phyloP scores from a whole-genome alignment of 2,329 filamentous ascomycete species.

The Macrophomina tecta region DNA sequence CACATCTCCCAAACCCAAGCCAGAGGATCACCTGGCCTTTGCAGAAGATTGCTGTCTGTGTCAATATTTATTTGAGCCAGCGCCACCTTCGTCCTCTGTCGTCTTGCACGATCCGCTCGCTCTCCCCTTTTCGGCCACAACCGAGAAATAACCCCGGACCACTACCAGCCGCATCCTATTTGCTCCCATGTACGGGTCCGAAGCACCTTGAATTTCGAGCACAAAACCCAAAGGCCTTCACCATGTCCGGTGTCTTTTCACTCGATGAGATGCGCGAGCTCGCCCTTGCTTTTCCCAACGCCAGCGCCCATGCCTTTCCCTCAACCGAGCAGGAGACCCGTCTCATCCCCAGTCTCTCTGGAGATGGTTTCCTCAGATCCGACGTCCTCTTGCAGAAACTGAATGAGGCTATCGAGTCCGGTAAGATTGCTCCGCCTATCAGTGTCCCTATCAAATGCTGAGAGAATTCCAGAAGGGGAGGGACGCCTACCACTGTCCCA shows the following conservation, averaged over 20 bases:
- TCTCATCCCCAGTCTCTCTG: slow-evolving; percentile 35
- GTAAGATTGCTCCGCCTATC: background rate
- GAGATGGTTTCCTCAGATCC: slow-evolving; percentile 38
- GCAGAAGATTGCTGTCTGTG: slow-evolving; percentile 5
- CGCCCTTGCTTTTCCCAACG: slow-evolving; percentile 33
- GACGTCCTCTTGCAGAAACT: slow-evolving; percentile 34
- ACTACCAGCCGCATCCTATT: background rate
- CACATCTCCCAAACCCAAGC: background rate
- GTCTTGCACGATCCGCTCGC: background rate
- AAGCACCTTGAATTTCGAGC: background rate
- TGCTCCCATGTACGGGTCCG: background rate
- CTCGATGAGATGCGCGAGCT: slow-evolving; percentile 40
- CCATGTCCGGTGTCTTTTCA: slow-evolving; percentile 40
- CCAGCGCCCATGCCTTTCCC: slow-evolving; percentile 29
- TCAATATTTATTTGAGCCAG: background rate
- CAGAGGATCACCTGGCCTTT: background rate
- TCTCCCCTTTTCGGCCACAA: slow-evolving; percentile 10
- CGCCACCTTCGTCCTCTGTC: background rate
- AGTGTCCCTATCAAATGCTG: background rate
- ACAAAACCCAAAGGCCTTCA: background rate
- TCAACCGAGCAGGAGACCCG: slow-evolving; percentile 23
- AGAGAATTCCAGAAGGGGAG: background rate
- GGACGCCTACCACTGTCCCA: slow-evolving; percentile 2
- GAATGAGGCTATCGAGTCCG: slow-evolving; percentile 30
- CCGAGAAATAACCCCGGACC: slow-evolving; percentile 3